phyloP scores from a whole-genome alignment of 208 protist genomes.

The Porcisia deanei region DNA sequence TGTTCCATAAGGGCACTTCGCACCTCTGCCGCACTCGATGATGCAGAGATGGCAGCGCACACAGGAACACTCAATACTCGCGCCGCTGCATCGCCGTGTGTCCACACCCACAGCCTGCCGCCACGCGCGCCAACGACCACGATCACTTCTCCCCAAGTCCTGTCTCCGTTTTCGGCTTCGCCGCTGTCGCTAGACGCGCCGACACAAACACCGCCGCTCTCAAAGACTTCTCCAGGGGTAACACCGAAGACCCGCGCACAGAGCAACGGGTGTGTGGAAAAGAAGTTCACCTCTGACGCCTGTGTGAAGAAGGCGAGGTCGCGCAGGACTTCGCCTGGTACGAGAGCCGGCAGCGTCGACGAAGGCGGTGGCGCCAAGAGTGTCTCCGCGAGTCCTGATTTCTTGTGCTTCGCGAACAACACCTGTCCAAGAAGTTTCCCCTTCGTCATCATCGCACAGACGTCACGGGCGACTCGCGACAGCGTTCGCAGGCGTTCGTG shows the following conservation, averaged over 20 bases:
- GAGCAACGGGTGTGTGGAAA: slow-evolving; percentile 62
- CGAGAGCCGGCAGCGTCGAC: slow-evolving; percentile 9
- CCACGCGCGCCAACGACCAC: slow-evolving; percentile 67
- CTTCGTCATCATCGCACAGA: slow-evolving; percentile 5
- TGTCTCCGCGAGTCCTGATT: background rate
- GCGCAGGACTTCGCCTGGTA: slow-evolving; percentile 59
- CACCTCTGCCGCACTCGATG: slow-evolving; percentile 1
- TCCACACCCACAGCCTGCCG: slow-evolving; percentile 58
- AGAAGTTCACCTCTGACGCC: slow-evolving; percentile 52
- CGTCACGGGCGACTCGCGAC: slow-evolving; percentile 6
- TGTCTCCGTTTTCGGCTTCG: background rate
- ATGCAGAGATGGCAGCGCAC: too few species aligned
- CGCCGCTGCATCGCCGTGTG: slow-evolving; percentile 36
- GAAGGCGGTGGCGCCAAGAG: background rate
- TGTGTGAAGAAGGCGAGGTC: slow-evolving; percentile 70
- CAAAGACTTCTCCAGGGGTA: slow-evolving; percentile 54
- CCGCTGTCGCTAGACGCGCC: background rate
- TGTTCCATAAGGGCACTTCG: slow-evolving; percentile 12
- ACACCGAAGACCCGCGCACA: slow-evolving; percentile 70
- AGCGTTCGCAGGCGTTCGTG: slow-evolving; percentile 6
- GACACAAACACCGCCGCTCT: slow-evolving; percentile 30
- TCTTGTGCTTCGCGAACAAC: background rate
- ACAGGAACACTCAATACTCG: slow-evolving; percentile 31
- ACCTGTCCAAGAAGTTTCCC: background rate
- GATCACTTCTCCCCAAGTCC: background rate